Conservation (phyloP, 768 basidiomycete species). For the Leccinum obscurum region DNA sequence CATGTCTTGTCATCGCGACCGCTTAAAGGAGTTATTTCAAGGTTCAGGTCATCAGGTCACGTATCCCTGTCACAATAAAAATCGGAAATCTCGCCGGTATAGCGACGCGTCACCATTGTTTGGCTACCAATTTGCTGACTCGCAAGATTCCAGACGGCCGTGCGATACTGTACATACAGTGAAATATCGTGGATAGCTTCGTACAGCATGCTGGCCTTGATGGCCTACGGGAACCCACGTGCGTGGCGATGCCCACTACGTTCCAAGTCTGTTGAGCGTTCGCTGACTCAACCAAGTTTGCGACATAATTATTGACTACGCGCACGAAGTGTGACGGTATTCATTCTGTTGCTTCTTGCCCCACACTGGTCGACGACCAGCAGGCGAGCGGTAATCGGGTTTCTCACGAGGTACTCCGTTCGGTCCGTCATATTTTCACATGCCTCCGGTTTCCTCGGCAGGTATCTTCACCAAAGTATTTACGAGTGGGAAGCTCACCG, state of each 20-base stretch:
- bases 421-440: not conserved
- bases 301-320: not conserved
- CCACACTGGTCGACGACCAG: not conserved
- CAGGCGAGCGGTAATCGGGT: not conserved
- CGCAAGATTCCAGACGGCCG: not conserved
- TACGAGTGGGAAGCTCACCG: not conserved
- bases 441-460: not conserved
- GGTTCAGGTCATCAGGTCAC: constrained; percentile 1
- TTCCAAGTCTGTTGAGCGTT: not conserved
- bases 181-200: not conserved
- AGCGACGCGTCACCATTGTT: not conserved
- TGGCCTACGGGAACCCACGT: not conserved
- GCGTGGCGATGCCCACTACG: not conserved
- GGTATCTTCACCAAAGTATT: not conserved
- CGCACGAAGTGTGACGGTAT: not conserved
- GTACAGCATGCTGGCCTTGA: not conserved
- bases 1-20: constrained; percentile 7
- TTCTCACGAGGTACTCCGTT: not conserved
- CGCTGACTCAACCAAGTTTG: not conserved
- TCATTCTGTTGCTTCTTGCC: not conserved
- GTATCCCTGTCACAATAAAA: not conserved
- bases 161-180: not conserved
- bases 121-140: not conserved
- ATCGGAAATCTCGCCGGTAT: not conserved
- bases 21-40: constrained; percentile 9